phyloP scores from a whole-genome alignment of 306 rosid genomes.

The Cercis canadensis region DNA sequence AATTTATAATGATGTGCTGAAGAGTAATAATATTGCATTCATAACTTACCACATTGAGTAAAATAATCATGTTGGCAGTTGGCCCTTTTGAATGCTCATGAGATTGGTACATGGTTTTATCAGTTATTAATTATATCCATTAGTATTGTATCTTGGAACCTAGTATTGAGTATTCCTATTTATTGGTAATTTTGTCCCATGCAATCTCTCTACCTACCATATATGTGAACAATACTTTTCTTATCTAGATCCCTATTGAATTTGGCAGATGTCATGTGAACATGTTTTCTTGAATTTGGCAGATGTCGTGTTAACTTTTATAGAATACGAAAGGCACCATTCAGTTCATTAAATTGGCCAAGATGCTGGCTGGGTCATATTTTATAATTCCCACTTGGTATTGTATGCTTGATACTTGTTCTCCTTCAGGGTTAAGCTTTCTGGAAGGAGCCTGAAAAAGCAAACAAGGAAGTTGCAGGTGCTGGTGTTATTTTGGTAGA shows the following conservation, averaged over 20 bases:
- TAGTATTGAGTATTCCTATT: background rate
- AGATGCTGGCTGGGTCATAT: background rate
- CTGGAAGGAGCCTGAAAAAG: too few species aligned
- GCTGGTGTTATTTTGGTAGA: too few species aligned
- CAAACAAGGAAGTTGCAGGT: too few species aligned
- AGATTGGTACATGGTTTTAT: background rate
- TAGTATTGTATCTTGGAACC: background rate
- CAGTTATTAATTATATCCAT: background rate
- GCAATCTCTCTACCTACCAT: background rate
- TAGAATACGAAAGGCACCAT: background rate
- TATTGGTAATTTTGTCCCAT: background rate
- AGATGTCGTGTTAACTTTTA: background rate
- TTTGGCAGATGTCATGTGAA: background rate
- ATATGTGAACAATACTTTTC: background rate
- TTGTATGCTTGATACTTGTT: background rate
- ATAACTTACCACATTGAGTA: conserved; percentile 7
- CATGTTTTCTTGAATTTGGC: background rate
- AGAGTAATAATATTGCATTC: conserved; percentile 8
- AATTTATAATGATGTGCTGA: conserved; percentile 9
- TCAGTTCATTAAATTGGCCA: background rate
- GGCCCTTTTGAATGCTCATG: background rate
- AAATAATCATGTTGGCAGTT: conserved; percentile 26
- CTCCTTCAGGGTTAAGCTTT: too few species aligned
- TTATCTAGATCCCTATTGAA: background rate
- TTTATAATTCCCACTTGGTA: background rate